Percentiles rank a stretch among this genome's conserved stretches.
Conservation (phyloP, 1,139 yeast genomes). For the Kodamaea fungicola region DNA sequence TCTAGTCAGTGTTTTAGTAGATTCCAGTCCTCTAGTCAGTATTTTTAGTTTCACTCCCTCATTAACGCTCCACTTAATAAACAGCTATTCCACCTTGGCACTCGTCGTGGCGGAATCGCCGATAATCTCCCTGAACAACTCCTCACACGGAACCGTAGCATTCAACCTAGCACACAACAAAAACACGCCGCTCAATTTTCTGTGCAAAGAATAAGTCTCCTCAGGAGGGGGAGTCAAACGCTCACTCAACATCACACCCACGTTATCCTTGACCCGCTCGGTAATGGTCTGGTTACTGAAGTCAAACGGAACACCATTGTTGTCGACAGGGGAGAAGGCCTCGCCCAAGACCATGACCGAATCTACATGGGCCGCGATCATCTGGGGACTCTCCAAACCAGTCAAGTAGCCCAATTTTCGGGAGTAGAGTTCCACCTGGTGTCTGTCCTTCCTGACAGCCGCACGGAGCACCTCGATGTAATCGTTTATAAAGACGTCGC, state of each 20-base stretch:
- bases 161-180: conserved; percentile 81
- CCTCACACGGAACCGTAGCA: conserved; percentile 80
- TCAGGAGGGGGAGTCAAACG: conserved; percentile 97
- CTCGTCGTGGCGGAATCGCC: conserved; percentile 29
- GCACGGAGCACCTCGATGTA: conserved; percentile 75
- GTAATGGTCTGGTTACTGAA: conserved; percentile 87
- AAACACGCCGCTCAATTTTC: conserved; percentile 93
- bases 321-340: conserved; percentile 66
- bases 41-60: too few relatives aligned
- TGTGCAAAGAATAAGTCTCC: conserved; percentile 90
- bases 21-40: too few relatives aligned
- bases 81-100: too few relatives aligned
- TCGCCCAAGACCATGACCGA: conserved; percentile 90
- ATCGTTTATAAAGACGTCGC: conserved; percentile 61
- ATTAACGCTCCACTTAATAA: too few relatives aligned
- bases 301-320: conserved; percentile 54
- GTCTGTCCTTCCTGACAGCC: conserved; percentile 69
- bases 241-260: conserved; percentile 85
- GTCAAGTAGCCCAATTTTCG: conserved; percentile 81
- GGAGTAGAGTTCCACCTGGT: conserved; percentile 62
- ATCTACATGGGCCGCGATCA: conserved; percentile 91
- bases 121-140: conserved; percentile 70
- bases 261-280: conserved; percentile 82
- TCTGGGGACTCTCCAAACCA: conserved; percentile 80
- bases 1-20: too few relatives aligned